These are phyloP conservation scores for Geranium incanum DNA, from an alignment of 441 rosid species.

Conservation along the genomic window DNA sequence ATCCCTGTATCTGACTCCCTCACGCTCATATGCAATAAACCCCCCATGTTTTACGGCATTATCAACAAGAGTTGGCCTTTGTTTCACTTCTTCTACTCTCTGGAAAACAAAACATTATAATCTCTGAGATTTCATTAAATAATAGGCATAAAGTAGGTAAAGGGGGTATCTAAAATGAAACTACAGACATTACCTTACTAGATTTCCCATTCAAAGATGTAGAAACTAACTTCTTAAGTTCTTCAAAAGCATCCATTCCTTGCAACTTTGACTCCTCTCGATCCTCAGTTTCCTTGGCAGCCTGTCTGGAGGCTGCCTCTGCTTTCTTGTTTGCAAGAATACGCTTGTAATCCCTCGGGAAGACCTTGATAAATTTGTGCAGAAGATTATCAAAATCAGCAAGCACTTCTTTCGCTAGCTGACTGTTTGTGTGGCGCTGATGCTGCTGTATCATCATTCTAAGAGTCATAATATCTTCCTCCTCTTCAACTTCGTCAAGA, in stretches of 20 bases:
- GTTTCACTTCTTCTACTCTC: constrained; percentile 31
- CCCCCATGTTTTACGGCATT: constrained; percentile 83
- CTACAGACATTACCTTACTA: constrained; percentile 31
- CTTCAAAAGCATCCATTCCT: constrained; percentile 63
- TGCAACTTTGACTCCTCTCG: constrained; percentile 46
- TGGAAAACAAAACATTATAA: background rate
- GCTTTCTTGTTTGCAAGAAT: constrained; percentile 71
- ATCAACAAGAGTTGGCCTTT: constrained; percentile 60
- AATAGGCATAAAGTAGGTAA: background rate
- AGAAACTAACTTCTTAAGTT: constrained; percentile 84
- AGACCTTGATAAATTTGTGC: constrained; percentile 81
- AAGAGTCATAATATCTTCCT: constrained; percentile 76
- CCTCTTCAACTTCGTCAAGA: constrained; percentile 92
- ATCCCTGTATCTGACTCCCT: constrained; percentile 86
- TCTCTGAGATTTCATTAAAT: background rate
- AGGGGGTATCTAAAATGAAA: no score
- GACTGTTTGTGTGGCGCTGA: constrained; percentile 86
- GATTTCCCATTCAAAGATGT: constrained; percentile 42
- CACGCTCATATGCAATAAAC: constrained; percentile 87
- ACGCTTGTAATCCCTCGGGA: constrained; percentile 97
- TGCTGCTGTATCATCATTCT: constrained; percentile 99
- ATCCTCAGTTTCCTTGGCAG: constrained; percentile 46
- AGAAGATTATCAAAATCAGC: constrained; percentile 68
- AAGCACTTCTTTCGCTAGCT: constrained; percentile 79
- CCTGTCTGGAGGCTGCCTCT: constrained; percentile 40